Percentiles rank a stretch among this genome's conserved stretches.
Evolutionary conservation across 2,329 filamentous ascomycete genomes (phyloP).

Genomic region (Pseudocercospora fuligena): DNA sequence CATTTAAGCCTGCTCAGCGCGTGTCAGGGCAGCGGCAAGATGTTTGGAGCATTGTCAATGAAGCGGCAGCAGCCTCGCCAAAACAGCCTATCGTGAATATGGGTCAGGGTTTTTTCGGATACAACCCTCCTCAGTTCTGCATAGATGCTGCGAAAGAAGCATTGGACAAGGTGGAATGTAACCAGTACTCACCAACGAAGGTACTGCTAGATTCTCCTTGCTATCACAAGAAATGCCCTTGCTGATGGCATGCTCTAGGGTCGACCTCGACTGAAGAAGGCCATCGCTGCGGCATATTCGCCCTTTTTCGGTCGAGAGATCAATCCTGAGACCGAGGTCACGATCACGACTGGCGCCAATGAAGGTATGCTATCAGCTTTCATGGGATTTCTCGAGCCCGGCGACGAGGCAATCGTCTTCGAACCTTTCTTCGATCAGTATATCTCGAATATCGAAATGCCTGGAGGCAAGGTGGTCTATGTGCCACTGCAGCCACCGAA

Average conservation of each 20-base stretch:
- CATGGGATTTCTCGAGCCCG: conserved; percentile 94
- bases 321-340: conserved; percentile 89
- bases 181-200: conserved; percentile 97
- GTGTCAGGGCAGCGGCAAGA: conserved; percentile 62
- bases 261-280: conserved; percentile 87
- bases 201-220: conserved; percentile 40
- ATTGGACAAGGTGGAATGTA: conserved; percentile 90
- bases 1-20: conserved; percentile 59
- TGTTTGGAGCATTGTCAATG: conserved; percentile 71
- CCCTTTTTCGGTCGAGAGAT: conserved; percentile 82
- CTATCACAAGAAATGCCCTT: neutral
- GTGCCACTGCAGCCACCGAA: conserved; percentile 90
- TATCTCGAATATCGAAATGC: conserved; percentile 98
- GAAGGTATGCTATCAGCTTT: conserved; percentile 96
- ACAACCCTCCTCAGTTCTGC: conserved; percentile 91
- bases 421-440: conserved; percentile 99
- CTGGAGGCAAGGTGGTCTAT: conserved; percentile 91
- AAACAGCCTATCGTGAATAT: conserved; percentile 71
- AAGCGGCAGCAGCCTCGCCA: conserved; percentile 66
- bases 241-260: conserved; percentile 56
- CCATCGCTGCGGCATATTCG: conserved; percentile 89
- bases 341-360: conserved; percentile 90
- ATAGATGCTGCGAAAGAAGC: conserved; percentile 89
- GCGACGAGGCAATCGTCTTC: conserved; percentile 96
- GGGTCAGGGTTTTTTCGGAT: conserved; percentile 82